Percentiles rank a stretch among this genome's conserved stretches.
phyloP scores from a whole-genome alignment of 164 flowering plant genomes.

The Chimonanthus salicifolius region DNA sequence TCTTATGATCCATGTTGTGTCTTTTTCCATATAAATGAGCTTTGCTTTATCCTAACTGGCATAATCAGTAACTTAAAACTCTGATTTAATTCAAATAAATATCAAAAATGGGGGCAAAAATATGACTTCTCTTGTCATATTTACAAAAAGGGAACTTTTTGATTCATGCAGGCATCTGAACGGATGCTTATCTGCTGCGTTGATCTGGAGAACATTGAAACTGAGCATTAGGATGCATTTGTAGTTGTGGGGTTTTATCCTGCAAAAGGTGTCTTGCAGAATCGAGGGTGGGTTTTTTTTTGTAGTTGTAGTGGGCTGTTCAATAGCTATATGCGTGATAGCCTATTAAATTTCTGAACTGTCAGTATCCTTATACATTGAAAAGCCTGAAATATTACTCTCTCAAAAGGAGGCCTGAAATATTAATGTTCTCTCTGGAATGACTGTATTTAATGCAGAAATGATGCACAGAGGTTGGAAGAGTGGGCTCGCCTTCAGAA shows the following conservation, averaged over 20 bases:
- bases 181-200: too few relatives aligned
- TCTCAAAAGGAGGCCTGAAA: background rate
- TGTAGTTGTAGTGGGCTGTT: background rate
- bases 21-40: background rate
- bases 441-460: conserved; percentile 32
- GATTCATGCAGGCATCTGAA: background rate
- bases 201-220: too few relatives aligned
- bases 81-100: too few relatives aligned
- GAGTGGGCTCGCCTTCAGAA: conserved; percentile 88
- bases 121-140: background rate
- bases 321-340: background rate
- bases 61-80: background rate
- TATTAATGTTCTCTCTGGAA: background rate
- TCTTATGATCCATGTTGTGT: too few relatives aligned
- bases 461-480: conserved; percentile 83
- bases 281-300: background rate
- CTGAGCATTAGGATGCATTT: too few relatives aligned
- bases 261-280: conserved; percentile 1
- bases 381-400: background rate
- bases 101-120: background rate
- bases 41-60: background rate
- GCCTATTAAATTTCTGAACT: background rate
- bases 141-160: background rate
- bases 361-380: background rate
- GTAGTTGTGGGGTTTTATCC: background rate